Conservation (phyloP, 140 eudicot genomes). For the Cichorium intybus region DNA sequence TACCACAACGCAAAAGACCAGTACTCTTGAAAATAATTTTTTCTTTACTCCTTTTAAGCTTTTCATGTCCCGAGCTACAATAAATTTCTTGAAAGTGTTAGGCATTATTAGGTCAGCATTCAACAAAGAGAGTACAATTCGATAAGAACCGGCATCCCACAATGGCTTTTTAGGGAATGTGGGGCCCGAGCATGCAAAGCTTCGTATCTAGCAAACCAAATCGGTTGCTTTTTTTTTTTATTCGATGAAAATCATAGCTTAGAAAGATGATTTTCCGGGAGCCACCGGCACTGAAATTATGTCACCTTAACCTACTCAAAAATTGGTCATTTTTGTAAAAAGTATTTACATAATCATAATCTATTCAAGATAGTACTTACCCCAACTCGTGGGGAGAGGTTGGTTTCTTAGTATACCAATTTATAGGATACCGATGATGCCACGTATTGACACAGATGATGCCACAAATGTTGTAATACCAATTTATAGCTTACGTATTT, state of each 20-base stretch:
- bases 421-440: too few species aligned
- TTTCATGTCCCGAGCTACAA: slow-evolving; percentile 1
- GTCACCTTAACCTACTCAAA: too few species aligned
- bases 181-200: neutral
- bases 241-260: too few species aligned
- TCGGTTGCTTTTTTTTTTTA: neutral
- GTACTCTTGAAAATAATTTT: neutral
- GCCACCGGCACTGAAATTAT: too few species aligned
- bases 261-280: too few species aligned
- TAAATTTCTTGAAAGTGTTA: neutral
- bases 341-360: too few species aligned
- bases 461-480: too few species aligned
- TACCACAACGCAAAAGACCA: neutral
- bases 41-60: neutral
- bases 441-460: too few species aligned
- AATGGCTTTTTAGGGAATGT: neutral
- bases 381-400: neutral
- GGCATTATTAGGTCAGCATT: neutral
- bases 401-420: neutral
- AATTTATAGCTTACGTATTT: too few species aligned
- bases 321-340: too few species aligned
- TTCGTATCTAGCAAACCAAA: neutral
- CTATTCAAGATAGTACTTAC: too few species aligned
- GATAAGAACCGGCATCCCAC: neutral
- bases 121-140: neutral